Conservation (phyloP, 495 filamentous ascomycete genomes). For the Trichoderma reesei region DNA sequence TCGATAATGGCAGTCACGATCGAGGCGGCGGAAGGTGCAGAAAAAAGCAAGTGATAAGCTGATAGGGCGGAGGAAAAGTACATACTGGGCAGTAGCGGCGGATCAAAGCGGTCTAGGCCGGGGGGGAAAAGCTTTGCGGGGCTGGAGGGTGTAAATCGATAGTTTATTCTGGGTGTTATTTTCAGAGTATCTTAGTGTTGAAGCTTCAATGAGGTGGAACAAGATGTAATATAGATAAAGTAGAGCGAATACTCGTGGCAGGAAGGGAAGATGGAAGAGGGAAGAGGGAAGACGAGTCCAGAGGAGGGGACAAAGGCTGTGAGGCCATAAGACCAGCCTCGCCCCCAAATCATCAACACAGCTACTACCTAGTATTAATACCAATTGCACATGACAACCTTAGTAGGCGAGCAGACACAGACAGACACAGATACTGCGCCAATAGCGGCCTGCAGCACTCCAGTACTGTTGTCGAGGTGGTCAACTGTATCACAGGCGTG, state of each 20-base stretch:
- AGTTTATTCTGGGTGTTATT: not conserved
- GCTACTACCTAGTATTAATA: too few relatives aligned
- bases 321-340: too few relatives aligned
- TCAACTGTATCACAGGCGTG: too few relatives aligned
- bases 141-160: too few relatives aligned
- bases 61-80: not conserved
- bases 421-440: not conserved
- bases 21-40: too few relatives aligned
- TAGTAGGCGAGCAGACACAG: not conserved
- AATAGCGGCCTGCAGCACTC: not conserved
- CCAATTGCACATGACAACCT: not conserved
- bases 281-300: too few relatives aligned
- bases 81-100: not conserved
- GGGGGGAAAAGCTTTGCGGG: not conserved
- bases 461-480: too few relatives aligned
- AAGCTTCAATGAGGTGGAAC: not conserved
- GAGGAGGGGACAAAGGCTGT: too few relatives aligned
- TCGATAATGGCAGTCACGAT: not conserved
- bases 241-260: not conserved
- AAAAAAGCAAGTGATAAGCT: slow-evolving; percentile 1
- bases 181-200: not conserved
- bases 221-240: not conserved
- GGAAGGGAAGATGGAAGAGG: not conserved
- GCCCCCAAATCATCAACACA: too few relatives aligned
- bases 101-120: not conserved